Conservation (phyloP, 352 stramenopile genomes). For the Globisporangium mamillatum region DNA sequence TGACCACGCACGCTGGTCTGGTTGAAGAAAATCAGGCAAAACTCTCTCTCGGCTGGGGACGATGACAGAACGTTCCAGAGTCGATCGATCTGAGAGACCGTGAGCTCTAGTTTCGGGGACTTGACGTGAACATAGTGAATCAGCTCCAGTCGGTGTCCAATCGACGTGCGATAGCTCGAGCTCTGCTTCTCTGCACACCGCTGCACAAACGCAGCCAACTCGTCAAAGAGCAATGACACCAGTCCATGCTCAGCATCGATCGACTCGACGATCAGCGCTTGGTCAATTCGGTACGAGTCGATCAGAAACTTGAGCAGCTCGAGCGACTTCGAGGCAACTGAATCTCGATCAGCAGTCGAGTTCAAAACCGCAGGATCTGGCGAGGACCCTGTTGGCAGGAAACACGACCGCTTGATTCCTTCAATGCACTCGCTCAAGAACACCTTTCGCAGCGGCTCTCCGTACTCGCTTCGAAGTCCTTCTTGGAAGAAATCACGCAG, state of each 20-base stretch:
- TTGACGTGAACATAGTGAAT: constrained; percentile 87
- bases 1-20: constrained; percentile 60
- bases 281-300: constrained; percentile 74
- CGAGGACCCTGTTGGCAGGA: constrained; percentile 21
- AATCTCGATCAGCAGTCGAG: constrained; percentile 31
- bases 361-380: constrained; percentile 14
- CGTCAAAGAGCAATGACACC: constrained; percentile 78
- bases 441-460: constrained; percentile 57
- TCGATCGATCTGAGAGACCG: constrained; percentile 66
- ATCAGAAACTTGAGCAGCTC: constrained; percentile 88
- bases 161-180: constrained; percentile 59
- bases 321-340: constrained; percentile 62
- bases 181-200: constrained; percentile 50
- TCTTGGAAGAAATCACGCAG: constrained; percentile 81
- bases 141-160: constrained; percentile 81
- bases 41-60: constrained; percentile 69
- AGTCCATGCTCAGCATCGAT: constrained; percentile 72
- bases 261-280: constrained; percentile 63
- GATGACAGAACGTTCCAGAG: constrained; percentile 78
- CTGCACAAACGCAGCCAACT: constrained; percentile 76
- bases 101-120: constrained; percentile 72
- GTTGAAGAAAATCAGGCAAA: constrained; percentile 84
- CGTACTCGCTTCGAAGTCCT: constrained; percentile 69
- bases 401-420: constrained; percentile 76
- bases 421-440: constrained; percentile 77